Percentiles rank a stretch among this genome's conserved stretches.
These are phyloP conservation scores for Coniochaeta hoffmannii DNA, from an alignment of 2,329 filamentous ascomycete species.

Conservation along the genomic window DNA sequence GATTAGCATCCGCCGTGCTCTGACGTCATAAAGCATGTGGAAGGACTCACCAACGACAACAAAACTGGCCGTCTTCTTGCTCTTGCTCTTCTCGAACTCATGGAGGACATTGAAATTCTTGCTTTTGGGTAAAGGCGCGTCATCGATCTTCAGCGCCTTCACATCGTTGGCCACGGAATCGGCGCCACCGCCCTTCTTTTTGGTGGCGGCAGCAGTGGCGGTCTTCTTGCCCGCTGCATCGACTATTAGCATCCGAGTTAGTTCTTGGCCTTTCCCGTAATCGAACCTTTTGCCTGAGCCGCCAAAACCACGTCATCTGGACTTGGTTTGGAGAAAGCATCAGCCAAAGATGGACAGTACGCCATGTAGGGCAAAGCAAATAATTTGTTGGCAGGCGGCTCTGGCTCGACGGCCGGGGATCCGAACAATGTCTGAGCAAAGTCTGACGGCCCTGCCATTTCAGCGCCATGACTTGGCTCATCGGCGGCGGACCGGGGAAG, in stretches of 20 bases:
- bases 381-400: constrained; percentile 18
- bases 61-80: constrained; percentile 80
- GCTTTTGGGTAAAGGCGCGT: constrained; percentile 51
- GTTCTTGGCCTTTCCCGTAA: constrained; percentile 41
- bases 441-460: constrained; percentile 36
- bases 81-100: constrained; percentile 67
- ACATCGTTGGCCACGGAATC: constrained; percentile 27
- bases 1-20: neutral
- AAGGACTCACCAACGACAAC: constrained; percentile 61
- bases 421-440: constrained; percentile 49
- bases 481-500: neutral
- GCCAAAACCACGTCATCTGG: constrained; percentile 84
- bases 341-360: constrained; percentile 40
- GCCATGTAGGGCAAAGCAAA: constrained; percentile 43
- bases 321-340: constrained; percentile 76
- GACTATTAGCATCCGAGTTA: constrained; percentile 44
- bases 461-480: neutral
- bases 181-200: constrained; percentile 27
- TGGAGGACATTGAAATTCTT: constrained; percentile 81
- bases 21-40: neutral
- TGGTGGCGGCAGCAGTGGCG: constrained; percentile 24
- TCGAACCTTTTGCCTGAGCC: constrained; percentile 86
- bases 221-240: constrained; percentile 43
- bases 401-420: constrained; percentile 19
- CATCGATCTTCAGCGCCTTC: constrained; percentile 35